These are phyloP conservation scores for Micromonas commoda DNA, from an alignment of 139 green algal genomes.

Conservation along the genomic window DNA sequence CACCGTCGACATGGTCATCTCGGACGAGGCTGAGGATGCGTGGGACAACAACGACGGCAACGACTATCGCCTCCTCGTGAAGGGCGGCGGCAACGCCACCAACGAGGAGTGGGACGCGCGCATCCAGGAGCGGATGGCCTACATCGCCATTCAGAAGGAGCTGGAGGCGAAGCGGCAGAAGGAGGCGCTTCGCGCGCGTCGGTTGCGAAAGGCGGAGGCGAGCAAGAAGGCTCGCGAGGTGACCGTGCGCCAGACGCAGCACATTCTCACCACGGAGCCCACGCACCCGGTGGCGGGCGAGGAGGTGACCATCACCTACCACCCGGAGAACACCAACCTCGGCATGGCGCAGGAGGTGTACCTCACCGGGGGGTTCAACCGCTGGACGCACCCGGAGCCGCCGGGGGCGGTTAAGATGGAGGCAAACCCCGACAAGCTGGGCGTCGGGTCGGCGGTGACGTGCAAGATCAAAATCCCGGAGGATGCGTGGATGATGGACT, in stretches of 20 bases:
- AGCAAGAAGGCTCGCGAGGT: conserved; percentile 6
- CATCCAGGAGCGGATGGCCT: background rate
- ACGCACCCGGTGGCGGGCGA: conserved; percentile 38
- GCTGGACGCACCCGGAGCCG: conserved; percentile 48
- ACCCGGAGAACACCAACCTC: conserved; percentile 79
- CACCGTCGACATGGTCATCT: conserved; percentile 64
- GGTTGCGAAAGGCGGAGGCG: background rate
- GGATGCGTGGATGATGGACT: conserved; percentile 78
- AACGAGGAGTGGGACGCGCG: conserved; percentile 4
- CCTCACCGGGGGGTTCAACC: conserved; percentile 74
- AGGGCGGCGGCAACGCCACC: background rate
- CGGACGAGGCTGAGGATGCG: conserved; percentile 46
- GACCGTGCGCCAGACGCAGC: conserved; percentile 37
- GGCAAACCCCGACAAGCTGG: background rate
- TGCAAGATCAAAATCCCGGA: conserved; percentile 50
- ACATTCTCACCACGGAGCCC: conserved; percentile 76
- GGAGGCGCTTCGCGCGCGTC: too few species aligned
- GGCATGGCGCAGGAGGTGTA: conserved; percentile 70
- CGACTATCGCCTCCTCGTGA: conserved; percentile 36
- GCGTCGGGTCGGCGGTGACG: conserved; percentile 26
- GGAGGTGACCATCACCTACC: conserved; percentile 80
- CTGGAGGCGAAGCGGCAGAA: background rate
- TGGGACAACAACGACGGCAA: conserved; percentile 73
- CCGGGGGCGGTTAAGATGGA: conserved; percentile 10
- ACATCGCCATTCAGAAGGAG: background rate